Evolutionary conservation across 2,329 filamentous ascomycete genomes (phyloP).

Genomic region (Aspergillus novoparasiticus): DNA sequence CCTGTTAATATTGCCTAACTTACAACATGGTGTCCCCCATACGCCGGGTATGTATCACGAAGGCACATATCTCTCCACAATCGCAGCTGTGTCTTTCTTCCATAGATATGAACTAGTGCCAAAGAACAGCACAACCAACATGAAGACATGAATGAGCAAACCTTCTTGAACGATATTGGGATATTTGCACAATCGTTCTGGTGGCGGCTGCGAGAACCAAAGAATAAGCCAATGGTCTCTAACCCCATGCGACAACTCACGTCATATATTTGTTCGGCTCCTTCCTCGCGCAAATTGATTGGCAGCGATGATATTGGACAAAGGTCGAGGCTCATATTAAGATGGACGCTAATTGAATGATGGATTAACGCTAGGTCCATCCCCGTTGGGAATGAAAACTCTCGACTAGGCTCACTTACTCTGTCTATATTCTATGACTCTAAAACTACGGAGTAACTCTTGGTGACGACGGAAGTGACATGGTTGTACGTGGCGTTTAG

Average conservation of each 20-base stretch:
- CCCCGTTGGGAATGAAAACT: background rate
- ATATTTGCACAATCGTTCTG: background rate
- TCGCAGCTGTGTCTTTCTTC: fast-evolving
- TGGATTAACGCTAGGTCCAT: background rate
- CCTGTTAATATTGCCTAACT: fast-evolving
- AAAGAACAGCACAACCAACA: no score
- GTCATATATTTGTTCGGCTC: no score
- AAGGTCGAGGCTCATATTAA: background rate
- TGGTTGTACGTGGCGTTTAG: conserved; percentile 10
- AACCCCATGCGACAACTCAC: no score
- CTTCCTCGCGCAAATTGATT: no score
- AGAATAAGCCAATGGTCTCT: no score
- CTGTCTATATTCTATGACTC: background rate
- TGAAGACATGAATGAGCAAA: background rate
- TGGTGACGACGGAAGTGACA: conserved; percentile 11
- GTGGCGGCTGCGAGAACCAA: no score
- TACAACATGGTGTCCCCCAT: background rate
- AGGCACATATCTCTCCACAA: background rate
- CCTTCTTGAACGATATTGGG: no score
- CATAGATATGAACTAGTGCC: no score
- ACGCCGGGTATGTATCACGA: background rate
- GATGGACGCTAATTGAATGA: background rate
- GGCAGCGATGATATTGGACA: fast-evolving
- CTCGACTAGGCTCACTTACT: background rate
- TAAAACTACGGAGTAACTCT: background rate